Evolutionary conservation across 2,329 filamentous ascomycete species (phyloP).

Genomic region (Botryotinia calthae): DNA sequence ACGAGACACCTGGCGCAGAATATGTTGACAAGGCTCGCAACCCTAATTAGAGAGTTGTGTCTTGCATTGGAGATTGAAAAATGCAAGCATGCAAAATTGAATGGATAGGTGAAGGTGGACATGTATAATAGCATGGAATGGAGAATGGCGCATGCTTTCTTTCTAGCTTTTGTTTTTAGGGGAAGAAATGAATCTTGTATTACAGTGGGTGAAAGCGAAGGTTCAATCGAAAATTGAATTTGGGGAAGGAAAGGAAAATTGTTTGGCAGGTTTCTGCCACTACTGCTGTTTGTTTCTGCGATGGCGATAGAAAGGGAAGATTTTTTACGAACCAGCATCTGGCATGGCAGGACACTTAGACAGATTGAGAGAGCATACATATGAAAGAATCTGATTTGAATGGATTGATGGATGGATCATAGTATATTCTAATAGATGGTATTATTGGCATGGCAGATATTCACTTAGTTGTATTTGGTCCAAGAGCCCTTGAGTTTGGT

Average conservation of each 20-base stretch:
- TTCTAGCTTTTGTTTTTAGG: conserved; percentile 10
- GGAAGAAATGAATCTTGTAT: background rate
- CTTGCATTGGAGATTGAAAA: background rate
- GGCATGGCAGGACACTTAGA: background rate
- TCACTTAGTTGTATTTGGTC: background rate
- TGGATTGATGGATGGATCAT: background rate
- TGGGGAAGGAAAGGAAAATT: background rate
- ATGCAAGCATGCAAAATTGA: background rate
- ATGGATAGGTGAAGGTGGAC: background rate
- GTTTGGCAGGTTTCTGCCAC: background rate
- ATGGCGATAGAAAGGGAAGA: background rate
- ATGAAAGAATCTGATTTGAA: background rate
- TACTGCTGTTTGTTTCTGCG: background rate
- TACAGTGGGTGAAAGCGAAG: background rate
- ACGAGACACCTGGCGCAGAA: conserved; percentile 68
- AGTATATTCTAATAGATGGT: background rate
- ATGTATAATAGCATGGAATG: conserved; percentile 24
- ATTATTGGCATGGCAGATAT: background rate
- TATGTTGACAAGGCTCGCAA: conserved; percentile 65
- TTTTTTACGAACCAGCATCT: background rate
- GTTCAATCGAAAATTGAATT: background rate
- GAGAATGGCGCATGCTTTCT: conserved; percentile 32
- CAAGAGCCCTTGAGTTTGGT: background rate
- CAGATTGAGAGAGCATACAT: background rate
- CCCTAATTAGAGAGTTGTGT: conserved; percentile 15